These are phyloP conservation scores for Aspergillus wentii DNA, from an alignment of 495 filamentous ascomycete genomes.

Conservation along the genomic window DNA sequence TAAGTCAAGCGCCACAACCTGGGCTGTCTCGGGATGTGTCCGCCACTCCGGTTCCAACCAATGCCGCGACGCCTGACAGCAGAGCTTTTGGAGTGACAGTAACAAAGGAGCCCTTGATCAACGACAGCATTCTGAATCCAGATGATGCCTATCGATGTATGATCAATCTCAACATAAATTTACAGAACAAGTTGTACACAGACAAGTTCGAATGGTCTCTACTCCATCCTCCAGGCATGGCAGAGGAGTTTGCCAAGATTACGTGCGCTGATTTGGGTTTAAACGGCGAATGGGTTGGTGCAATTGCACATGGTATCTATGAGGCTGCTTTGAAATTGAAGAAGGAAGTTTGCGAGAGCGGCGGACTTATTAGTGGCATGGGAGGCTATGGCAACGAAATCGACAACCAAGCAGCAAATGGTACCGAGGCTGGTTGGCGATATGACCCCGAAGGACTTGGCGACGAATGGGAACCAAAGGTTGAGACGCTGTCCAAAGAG, in stretches of 20 bases:
- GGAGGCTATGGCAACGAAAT: conserved; percentile 70
- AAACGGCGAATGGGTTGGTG: conserved; percentile 86
- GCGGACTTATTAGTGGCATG: conserved; percentile 68
- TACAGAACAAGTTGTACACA: conserved; percentile 86
- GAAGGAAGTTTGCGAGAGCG: conserved; percentile 92
- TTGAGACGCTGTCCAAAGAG: conserved; percentile 85
- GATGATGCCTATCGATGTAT: conserved; percentile 92
- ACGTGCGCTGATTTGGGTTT: conserved; percentile 91
- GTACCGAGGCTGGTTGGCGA: conserved; percentile 82
- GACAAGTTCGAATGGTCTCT: conserved; percentile 99
- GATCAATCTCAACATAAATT: conserved; percentile 85
- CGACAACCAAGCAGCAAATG: conserved; percentile 80
- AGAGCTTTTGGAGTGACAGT: conserved; percentile 30
- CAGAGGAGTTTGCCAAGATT: conserved; percentile 85
- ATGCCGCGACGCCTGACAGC: conserved; percentile 45
- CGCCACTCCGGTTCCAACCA: conserved; percentile 44
- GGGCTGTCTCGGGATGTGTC: conserved; percentile 45
- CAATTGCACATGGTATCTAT: conserved; percentile 94
- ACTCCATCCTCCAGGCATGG: conserved; percentile 82
- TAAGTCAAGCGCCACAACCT: conserved; percentile 35
- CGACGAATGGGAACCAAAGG: conserved; percentile 90
- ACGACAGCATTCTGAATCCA: conserved; percentile 63
- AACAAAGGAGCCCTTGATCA: conserved; percentile 38
- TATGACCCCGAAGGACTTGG: conserved; percentile 87
- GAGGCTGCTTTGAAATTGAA: conserved; percentile 89